Evolutionary conservation across 768 basidiomycete species (phyloP).

Genomic region (Amanita subjunquillea): DNA sequence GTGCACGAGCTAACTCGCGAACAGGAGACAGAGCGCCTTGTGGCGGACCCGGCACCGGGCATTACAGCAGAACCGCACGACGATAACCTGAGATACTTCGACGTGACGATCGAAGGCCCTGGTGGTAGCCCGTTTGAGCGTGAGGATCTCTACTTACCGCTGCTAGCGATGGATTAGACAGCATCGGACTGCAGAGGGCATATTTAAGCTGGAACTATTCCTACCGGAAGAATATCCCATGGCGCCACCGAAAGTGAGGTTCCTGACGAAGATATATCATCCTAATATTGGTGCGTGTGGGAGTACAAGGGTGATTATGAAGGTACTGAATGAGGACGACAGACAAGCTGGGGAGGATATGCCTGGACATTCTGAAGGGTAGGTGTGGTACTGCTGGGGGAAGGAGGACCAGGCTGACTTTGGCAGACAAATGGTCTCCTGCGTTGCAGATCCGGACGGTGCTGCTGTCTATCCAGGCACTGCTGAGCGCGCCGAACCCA

Average conservation of each 20-base stretch:
- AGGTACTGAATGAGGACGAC: constrained; percentile 6
- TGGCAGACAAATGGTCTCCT: constrained; percentile 95
- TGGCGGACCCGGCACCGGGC: constrained; percentile 94
- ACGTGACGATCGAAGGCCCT: constrained; percentile 94
- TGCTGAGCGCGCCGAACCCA: constrained; percentile 92
- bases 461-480: constrained; percentile 91
- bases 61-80: constrained; percentile 94
- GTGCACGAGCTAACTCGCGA: not conserved
- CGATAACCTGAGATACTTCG: constrained; percentile 97
- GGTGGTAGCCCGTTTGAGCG: constrained; percentile 88
- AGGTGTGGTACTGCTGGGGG: constrained; percentile 9
- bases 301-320: not conserved
- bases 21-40: constrained; percentile 95
- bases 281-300: constrained; percentile 87
- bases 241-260: constrained; percentile 97
- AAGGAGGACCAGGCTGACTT: not conserved
- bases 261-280: constrained; percentile 97
- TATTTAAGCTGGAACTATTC: constrained; percentile 95
- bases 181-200: constrained; percentile 48
- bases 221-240: constrained; percentile 99
- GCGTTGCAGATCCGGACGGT: constrained; percentile 98
- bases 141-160: constrained; percentile 22
- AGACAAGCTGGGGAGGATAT: constrained; percentile 99
- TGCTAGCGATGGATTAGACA: constrained; percentile 1
- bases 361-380: constrained; percentile 97